phyloP scores from a whole-genome alignment of 352 stramenopile species.

The Phytophthora pluvialis region DNA sequence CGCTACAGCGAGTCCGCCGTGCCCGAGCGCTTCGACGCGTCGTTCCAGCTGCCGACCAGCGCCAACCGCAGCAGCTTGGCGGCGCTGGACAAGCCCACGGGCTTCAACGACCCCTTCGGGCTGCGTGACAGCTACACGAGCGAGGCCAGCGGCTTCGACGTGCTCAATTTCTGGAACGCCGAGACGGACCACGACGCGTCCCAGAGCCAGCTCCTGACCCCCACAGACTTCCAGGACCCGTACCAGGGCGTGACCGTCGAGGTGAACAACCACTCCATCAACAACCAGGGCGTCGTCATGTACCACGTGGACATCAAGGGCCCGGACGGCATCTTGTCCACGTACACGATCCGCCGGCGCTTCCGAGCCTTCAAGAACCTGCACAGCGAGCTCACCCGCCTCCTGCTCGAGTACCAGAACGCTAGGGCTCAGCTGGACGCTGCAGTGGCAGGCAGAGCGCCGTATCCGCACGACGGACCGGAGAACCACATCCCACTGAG shows the following conservation, averaged over 20 bases:
- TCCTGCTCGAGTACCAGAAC: slow-evolving; percentile 62
- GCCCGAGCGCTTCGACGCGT: slow-evolving; percentile 49
- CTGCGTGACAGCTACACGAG: slow-evolving; percentile 63
- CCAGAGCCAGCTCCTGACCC: slow-evolving; percentile 40
- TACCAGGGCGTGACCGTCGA: slow-evolving; percentile 78
- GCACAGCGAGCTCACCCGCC: slow-evolving; percentile 63
- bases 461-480: slow-evolving; percentile 8
- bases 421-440: slow-evolving; percentile 32
- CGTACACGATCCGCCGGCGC: slow-evolving; percentile 85
- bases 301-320: slow-evolving; percentile 90
- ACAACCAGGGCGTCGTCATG: slow-evolving; percentile 84
- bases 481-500: slow-evolving; percentile 55
- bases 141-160: slow-evolving; percentile 69
- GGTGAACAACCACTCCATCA: slow-evolving; percentile 76
- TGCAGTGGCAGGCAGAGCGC: slow-evolving; percentile 7
- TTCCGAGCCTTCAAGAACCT: slow-evolving; percentile 86
- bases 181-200: slow-evolving; percentile 51
- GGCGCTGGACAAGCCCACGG: slow-evolving; percentile 46
- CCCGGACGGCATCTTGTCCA: slow-evolving; percentile 73
- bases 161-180: slow-evolving; percentile 62
- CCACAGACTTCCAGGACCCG: slow-evolving; percentile 47
- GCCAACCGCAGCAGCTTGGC: slow-evolving; percentile 68
- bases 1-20: slow-evolving; percentile 65
- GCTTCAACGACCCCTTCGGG: slow-evolving; percentile 29
- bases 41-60: slow-evolving; percentile 51